Conservation (phyloP, 192 early-diverging fungal species). For the Podila minutissima region DNA sequence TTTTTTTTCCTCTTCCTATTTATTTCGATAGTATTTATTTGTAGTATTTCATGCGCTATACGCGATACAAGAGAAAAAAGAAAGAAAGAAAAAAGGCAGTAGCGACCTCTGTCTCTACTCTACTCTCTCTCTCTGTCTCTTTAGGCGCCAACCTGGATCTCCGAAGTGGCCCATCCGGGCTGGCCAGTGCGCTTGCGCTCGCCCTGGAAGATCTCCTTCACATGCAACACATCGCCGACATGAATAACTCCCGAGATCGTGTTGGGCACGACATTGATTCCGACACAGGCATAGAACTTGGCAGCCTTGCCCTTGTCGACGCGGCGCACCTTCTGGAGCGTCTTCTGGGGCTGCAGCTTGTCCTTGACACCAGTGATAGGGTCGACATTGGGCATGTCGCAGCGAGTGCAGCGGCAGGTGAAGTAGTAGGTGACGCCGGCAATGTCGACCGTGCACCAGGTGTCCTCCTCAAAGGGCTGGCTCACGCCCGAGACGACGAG, state of each 20-base stretch:
- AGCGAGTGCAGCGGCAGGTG: constrained; percentile 65
- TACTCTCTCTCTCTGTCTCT: not conserved
- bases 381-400: constrained; percentile 71
- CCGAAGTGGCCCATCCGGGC: constrained; percentile 30
- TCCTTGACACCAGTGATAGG: constrained; percentile 59
- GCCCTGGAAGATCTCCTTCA: constrained; percentile 43
- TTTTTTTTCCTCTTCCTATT: too few species aligned
- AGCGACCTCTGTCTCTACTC: not conserved
- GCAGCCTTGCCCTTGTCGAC: constrained; percentile 53
- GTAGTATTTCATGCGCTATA: too few species aligned
- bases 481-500: constrained; percentile 62
- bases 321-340: constrained; percentile 63
- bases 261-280: constrained; percentile 53
- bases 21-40: too few species aligned
- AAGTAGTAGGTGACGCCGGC: constrained; percentile 57
- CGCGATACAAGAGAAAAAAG: not conserved
- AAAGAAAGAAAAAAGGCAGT: not conserved
- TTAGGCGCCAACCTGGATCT: constrained; percentile 28
- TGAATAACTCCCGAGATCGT: constrained; percentile 19
- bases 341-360: constrained; percentile 61
- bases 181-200: constrained; percentile 37
- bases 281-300: constrained; percentile 58
- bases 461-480: constrained; percentile 76
- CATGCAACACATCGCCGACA: constrained; percentile 40
- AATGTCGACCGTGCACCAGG: constrained; percentile 68